Evolutionary conservation across 441 rosid genomes (phyloP), one percentile per base, ranked within the genome.

Genomic region (Erodium texanum): DNA sequence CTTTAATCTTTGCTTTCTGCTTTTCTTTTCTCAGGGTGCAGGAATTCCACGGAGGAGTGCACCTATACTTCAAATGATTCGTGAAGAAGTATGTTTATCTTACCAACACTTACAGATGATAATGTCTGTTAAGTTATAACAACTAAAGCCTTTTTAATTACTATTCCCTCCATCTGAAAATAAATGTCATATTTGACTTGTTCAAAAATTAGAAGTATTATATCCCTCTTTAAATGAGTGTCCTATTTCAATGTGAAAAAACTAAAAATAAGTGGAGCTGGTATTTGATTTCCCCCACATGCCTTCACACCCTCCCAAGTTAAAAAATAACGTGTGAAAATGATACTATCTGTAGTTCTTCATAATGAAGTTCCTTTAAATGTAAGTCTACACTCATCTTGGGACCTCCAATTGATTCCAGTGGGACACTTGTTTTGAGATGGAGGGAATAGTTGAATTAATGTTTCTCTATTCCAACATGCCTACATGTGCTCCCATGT

Each of bases 1-100:
- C 20, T 61, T 23, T 61, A 8, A 23, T 52, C 45, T 24, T 36
- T 22, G 67, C 62, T 66, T 67, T 24, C 48, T 22, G 67, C 62
- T 66, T 67, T 62, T 69, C 52, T 67, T 65, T 77, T 69, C 75
- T 69, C 75, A 93, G 97, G 99, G 92, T 19, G 90, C 92, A 70
- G 99, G 99, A 74, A 86, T 91, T 81, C 86, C 96, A 16, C 73
- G 97, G 71, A 84, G 96, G 71, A 93, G 79, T 78, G 97, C 96
- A 61, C 97, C 97, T 71, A 77, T 70, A 65, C 83, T 90, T 62
- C 89, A 84, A 71, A 81, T 78, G 86, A 87, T 93, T 29, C 90
- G 84, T 45, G 99, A 93, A 73, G 92, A 93, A 84, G 99, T 89
- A 82, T 61, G 81, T 50, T 76, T 67, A 59, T 24, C 43, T 62